phyloP scores from a whole-genome alignment of 495 filamentous ascomycete genomes.

The Bacidia rubella region DNA sequence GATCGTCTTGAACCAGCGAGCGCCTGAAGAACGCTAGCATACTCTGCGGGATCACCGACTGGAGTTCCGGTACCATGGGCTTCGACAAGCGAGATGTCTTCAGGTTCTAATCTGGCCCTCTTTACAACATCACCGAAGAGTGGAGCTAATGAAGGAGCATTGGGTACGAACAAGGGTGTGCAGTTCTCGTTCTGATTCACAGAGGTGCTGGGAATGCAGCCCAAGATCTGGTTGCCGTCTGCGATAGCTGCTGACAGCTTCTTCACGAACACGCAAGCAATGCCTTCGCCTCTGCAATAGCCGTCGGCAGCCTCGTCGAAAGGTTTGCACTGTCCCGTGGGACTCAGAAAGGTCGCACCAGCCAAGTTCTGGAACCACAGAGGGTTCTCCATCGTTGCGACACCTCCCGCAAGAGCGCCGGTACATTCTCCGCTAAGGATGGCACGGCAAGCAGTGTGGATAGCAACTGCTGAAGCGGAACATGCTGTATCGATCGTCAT shows the following conservation, averaged over 20 bases:
- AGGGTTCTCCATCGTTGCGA: constrained; percentile 28
- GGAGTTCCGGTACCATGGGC: constrained; percentile 68
- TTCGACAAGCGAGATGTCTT: constrained; percentile 57
- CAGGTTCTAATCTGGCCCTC: constrained; percentile 43
- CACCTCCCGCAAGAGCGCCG: constrained; percentile 29
- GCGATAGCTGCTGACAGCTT: constrained; percentile 46
- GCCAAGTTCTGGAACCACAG: constrained; percentile 25
- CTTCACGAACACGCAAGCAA: constrained; percentile 54
- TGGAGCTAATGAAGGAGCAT: constrained; percentile 42
- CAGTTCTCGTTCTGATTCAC: constrained; percentile 59
- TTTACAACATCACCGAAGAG: constrained; percentile 44
- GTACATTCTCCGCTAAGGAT: constrained; percentile 24
- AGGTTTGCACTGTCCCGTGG: constrained; percentile 45
- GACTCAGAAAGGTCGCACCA: constrained; percentile 27
- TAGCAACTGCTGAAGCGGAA: constrained; percentile 29
- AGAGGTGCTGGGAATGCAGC: constrained; percentile 46
- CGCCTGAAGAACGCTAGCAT: constrained; percentile 32
- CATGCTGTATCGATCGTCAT: constrained; percentile 36
- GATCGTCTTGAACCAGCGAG: constrained; percentile 46
- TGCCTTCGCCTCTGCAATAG: constrained; percentile 58
- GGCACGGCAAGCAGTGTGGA: constrained; percentile 28
- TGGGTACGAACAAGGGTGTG: constrained; percentile 57
- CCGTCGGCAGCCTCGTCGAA: constrained; percentile 60
- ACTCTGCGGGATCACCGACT: constrained; percentile 56
- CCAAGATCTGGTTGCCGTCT: constrained; percentile 50